Conservation (phyloP, 139 green algal species). For the Diplosphaera chodatii region DNA sequence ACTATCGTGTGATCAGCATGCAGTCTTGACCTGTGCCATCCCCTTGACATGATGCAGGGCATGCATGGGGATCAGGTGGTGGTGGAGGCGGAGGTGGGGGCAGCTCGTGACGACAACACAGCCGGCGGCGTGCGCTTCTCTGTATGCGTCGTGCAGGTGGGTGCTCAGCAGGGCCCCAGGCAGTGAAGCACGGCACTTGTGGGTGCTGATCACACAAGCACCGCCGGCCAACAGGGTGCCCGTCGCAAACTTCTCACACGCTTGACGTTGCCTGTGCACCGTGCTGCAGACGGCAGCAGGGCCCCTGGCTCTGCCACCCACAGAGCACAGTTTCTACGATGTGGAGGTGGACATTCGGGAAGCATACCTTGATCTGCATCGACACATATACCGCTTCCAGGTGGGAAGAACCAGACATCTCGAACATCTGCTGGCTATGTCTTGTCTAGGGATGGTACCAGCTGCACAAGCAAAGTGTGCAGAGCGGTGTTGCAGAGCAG, state of each 20-base stretch:
- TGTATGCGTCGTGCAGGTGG: not conserved
- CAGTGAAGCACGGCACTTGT: too few relatives aligned
- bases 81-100: not conserved
- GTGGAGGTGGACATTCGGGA: slow-evolving; percentile 5
- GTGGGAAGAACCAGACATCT: not conserved
- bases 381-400: not conserved
- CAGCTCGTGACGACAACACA: not conserved
- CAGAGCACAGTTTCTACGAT: slow-evolving; percentile 41
- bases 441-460: too few relatives aligned
- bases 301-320: slow-evolving; percentile 50
- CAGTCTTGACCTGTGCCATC: too few relatives aligned
- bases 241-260: too few relatives aligned
- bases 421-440: not conserved
- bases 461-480: too few relatives aligned
- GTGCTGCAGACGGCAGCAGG: slow-evolving; percentile 11
- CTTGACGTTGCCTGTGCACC: too few relatives aligned
- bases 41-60: not conserved
- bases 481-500: too few relatives aligned
- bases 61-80: not conserved
- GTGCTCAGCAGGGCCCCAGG: too few relatives aligned
- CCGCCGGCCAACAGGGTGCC: too few relatives aligned
- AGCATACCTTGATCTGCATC: slow-evolving; percentile 14
- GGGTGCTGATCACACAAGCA: too few relatives aligned
- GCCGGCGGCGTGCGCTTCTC: not conserved
- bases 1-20: too few relatives aligned